Base-by-base conservation (phyloP, 1,284 basidiomycete species). In the Trichosporon sp. region DNA sequence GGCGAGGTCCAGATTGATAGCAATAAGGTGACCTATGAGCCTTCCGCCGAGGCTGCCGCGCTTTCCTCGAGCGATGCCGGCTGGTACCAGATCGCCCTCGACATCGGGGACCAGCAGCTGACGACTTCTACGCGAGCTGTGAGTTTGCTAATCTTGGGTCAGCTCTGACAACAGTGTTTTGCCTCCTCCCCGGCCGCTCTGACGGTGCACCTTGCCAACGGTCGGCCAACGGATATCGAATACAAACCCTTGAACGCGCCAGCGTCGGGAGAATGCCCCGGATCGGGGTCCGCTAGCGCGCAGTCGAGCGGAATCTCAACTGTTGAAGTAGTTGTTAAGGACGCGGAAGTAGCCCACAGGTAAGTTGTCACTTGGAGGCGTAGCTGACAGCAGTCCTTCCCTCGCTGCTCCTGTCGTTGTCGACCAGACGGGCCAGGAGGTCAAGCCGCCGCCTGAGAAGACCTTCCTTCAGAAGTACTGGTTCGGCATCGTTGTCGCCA, bases 381-480 rank as follows among this genome's bases (percentile, higher is more conserved):
- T 7, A 35, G 63, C 67, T 72, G 51, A 72, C 65, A 37, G 21
- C 67, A 74, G 67, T 26, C 72, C 66, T 0, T 31, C 66, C 16
- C 64, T 85, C 87, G 21, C 46, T 85, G 92, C 56, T 87, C 88
- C 91, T 12, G 90, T 90, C 12, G 88, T 88, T 1, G 81, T 93
- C 54, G 71, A 89, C 88, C 21, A 84, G 87, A 38, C 87, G 88
- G 92, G 93, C 68, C 86, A 89, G 77, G 87, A 88, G 21, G 85
- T 90, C 32, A 82, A 86, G 68, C 88, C 90, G 0, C 82, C 85
- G 31, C 87, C 87, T 0, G 92, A 93, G 80, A 91, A 94, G 84
- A 85, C 88, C 8, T 93, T 94, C 83, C 73, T 94, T 46, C 91
- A 93, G 79, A 95, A 94, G 83, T 94, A 95, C 83, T 94, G 93